Base-by-base conservation (phyloP, 2,329 filamentous ascomycete species). In the Volutella citrinella region DNA sequence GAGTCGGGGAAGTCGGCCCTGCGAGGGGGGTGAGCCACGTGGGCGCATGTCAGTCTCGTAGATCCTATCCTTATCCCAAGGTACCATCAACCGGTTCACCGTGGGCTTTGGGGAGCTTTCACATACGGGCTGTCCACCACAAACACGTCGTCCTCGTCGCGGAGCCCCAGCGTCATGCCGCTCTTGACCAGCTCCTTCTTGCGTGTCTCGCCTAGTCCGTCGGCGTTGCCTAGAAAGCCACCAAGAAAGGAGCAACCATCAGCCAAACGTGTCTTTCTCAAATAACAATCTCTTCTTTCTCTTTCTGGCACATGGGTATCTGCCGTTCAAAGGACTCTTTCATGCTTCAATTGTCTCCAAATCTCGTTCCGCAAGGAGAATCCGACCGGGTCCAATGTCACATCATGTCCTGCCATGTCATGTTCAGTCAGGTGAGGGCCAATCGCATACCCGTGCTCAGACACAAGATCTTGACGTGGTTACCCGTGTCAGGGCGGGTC, bases 381-480 rank as follows among this genome's bases (percentile, higher is more conserved):
- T n/a, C n/a, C n/a, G n/a, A n/a, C n/a, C n/a, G n/a, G n/a, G n/a
- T n/a, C n/a, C n/a, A n/a, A n/a, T n/a, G n/a, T n/a, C n/a, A n/a
- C n/a, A n/a, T n/a, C n/a, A n/a, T n/a, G n/a, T n/a, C n/a, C n/a
- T n/a, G n/a, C n/a, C n/a, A n/a, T n/a, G n/a, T n/a, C n/a, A n/a
- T n/a, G n/a, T n/a, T n/a, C n/a, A n/a, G n/a, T n/a, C n/a, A n/a
- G n/a, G n/a, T n/a, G n/a, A n/a, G n/a, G n/a, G n/a, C n/a, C n/a
- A n/a, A 37, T 35, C 27, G 29, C 54, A 29, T 60, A 82, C 87
- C 90, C 47, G 82, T 91, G 64, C 87, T 94, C 45, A 98, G 68
- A 65, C 93, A 98, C 36, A 97, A 67, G 44, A 98, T 95, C 66
- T 94, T 93, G 56, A 98, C 76, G 57, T 94, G 88, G 64, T 98